These are phyloP conservation scores for Tricholoma hemisulphureum DNA, from an alignment of 768 basidiomycete species.

Conservation along the genomic window DNA sequence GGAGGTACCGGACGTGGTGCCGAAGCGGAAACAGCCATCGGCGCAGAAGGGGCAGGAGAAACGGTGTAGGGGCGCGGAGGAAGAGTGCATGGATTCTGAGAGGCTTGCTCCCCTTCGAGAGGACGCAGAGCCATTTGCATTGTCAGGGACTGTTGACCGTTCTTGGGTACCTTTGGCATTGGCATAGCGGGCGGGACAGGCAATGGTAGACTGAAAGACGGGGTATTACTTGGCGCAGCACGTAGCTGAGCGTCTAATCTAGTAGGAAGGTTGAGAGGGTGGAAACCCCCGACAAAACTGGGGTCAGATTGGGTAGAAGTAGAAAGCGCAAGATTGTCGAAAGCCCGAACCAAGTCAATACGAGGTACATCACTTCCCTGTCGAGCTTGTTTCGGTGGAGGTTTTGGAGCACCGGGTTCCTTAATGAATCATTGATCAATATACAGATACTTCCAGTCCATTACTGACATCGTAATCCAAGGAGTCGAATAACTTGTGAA, in stretches of 20 bases:
- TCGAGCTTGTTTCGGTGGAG: constrained; percentile 17
- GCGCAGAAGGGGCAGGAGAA: constrained; percentile 14
- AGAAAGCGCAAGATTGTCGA: constrained; percentile 27
- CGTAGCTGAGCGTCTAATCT: not conserved
- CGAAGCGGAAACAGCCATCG: constrained; percentile 11
- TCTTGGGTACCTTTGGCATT: constrained; percentile 31
- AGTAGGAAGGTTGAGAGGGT: not conserved
- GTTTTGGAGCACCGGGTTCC: constrained; percentile 3
- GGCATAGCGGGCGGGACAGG: constrained; percentile 30
- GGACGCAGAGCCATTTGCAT: constrained; percentile 40
- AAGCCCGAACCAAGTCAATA: constrained; percentile 22
- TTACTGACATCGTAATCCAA: constrained; percentile 14
- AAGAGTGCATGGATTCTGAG: constrained; percentile 8
- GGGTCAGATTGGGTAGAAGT: constrained; percentile 3
- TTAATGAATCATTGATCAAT: not conserved
- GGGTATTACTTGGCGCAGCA: not conserved
- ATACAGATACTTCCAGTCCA: not conserved
- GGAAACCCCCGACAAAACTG: constrained; percentile 54
- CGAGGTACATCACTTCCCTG: not conserved
- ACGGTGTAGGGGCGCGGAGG: constrained; percentile 35
- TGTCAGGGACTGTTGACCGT: constrained; percentile 29
- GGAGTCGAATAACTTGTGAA: constrained; percentile 21
- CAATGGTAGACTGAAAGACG: constrained; percentile 1
- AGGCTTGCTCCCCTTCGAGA: constrained; percentile 7
- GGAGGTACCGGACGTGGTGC: constrained; percentile 22